phyloP scores from a whole-genome alignment of 495 filamentous ascomycete genomes.

The Pseudevernia furfuracea region DNA sequence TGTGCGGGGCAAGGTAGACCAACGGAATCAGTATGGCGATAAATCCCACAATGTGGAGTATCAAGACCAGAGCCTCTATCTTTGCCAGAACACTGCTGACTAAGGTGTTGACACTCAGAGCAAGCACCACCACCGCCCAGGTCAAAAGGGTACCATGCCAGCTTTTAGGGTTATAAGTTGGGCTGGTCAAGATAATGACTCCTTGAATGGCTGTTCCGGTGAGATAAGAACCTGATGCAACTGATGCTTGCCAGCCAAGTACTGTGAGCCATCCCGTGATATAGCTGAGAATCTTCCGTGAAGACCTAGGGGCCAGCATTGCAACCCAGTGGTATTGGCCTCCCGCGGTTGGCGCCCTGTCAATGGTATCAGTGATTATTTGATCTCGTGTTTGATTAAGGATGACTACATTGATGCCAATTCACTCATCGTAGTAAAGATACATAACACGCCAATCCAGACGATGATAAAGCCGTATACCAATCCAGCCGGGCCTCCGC shows the following conservation, averaged over 20 bases:
- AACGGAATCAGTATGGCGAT: conserved; percentile 46
- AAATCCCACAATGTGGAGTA: conserved; percentile 45
- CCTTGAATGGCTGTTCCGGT: conserved; percentile 38
- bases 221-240: conserved; percentile 33
- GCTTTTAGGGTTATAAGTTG: conserved; percentile 30
- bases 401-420: conserved; percentile 36
- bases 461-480: conserved; percentile 46
- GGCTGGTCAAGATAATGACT: conserved; percentile 31
- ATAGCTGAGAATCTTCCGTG: conserved; percentile 39
- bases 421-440: conserved; percentile 35
- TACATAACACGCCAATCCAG: conserved; percentile 36
- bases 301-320: conserved; percentile 37
- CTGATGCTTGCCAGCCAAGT: conserved; percentile 38
- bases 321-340: conserved; percentile 48
- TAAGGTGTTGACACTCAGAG: conserved; percentile 37
- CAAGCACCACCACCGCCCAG: conserved; percentile 35
- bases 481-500: conserved; percentile 46
- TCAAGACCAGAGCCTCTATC: conserved; percentile 40
- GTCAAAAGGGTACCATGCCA: conserved; percentile 40
- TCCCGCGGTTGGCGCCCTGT: conserved; percentile 40
- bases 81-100: conserved; percentile 35
- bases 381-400: not conserved
- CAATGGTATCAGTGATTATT: too few species aligned
- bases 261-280: conserved; percentile 43
- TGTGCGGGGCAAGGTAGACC: conserved; percentile 39